phyloP scores from a whole-genome alignment of 2,329 filamentous ascomycete genomes.

The Colletotrichum incanum region DNA sequence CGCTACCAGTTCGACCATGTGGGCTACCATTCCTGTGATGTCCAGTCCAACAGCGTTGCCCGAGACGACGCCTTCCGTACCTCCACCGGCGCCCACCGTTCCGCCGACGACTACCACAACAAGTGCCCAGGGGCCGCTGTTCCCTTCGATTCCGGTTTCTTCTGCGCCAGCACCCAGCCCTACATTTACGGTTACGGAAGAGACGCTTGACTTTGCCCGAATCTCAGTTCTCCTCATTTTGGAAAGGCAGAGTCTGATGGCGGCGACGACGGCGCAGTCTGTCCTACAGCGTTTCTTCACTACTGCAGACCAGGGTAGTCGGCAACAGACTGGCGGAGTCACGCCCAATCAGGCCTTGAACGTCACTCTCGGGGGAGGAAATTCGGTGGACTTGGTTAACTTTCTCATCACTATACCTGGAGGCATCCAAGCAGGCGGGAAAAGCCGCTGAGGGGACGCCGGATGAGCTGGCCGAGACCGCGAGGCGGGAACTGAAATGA shows the following conservation, averaged over 20 bases:
- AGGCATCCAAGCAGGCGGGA: slow-evolving; percentile 3
- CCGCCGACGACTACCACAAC: slow-evolving; percentile 44
- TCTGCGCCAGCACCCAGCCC: slow-evolving; percentile 46
- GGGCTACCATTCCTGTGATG: slow-evolving; percentile 50
- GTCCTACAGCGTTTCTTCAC: slow-evolving; percentile 71
- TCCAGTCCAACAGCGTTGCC: slow-evolving; percentile 46
- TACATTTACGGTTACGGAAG: slow-evolving; percentile 67
- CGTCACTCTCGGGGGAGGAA: slow-evolving; percentile 60
- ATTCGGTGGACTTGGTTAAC: slow-evolving; percentile 67
- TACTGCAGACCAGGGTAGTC: slow-evolving; percentile 50
- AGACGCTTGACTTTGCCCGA: slow-evolving; percentile 75
- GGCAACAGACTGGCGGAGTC: slow-evolving; percentile 50
- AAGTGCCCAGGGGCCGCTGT: slow-evolving; percentile 8
- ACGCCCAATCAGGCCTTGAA: slow-evolving; percentile 56
- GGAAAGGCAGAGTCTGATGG: slow-evolving; percentile 66
- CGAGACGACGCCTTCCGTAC: slow-evolving; percentile 36
- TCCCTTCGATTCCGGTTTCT: slow-evolving; percentile 23
- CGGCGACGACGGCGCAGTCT: slow-evolving; percentile 69
- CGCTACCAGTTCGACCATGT: slow-evolving; percentile 49
- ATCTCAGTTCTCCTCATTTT: slow-evolving; percentile 75
- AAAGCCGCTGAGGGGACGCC: slow-evolving; percentile 46
- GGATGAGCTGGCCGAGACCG: neutral
- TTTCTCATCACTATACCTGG: slow-evolving; percentile 58
- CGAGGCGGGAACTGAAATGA: slow-evolving; percentile 39
- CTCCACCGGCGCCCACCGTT: slow-evolving; percentile 31